Base-by-base conservation (phyloP, 2,329 filamentous ascomycete species). In the Volutella citrinella region DNA sequence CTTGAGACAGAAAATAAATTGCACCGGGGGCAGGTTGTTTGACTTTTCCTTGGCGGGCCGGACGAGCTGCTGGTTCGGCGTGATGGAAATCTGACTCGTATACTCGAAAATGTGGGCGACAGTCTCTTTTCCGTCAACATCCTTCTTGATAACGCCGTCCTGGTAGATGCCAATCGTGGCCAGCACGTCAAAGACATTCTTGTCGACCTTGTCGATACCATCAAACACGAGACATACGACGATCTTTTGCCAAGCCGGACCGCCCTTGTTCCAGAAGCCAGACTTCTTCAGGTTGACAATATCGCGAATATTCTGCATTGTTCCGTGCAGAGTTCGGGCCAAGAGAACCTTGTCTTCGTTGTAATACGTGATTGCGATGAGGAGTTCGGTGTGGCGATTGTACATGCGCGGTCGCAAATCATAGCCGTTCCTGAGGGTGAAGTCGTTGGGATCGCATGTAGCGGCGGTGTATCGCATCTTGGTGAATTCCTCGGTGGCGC, bases 1-100 rank as follows among this genome's bases (percentile, higher is more conserved):
- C 74, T 95, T 95, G 61, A 95, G 64, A 58, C 89, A 95, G 72
- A 95, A 95, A 65, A 95, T 94, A 81, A 95, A 93, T 73, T 95
- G 89, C 20, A 95, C 88, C 0, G 89, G 89, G 6, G 89, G 89
- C 20, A 95, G 75, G 1, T 85, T 94, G 51, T 76, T 80, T 7
- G 84, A 74, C 54, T 82, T 80, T 51, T 93, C 86, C 51, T 93
- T 86, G 31, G 82, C 78, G 4, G 89, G 89, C n/a, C 88, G 84
- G 56, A 95, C 89, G 34, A 95, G 81, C 69, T 95, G 87, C 68
- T 95, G 89, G 60, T 80, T 88, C 9, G 89, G 80, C 8, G 89
- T 95, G 35, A 95, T 89, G 1, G 89, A 95, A 43, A 95, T 68
- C 65, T 95, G 89, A 5, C 86, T 94, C 11, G 89, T 95, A 70